Evolutionary conservation across 1,284 basidiomycete genomes (phyloP).

Genomic region (Melanopsichium pennsylvanicum): DNA sequence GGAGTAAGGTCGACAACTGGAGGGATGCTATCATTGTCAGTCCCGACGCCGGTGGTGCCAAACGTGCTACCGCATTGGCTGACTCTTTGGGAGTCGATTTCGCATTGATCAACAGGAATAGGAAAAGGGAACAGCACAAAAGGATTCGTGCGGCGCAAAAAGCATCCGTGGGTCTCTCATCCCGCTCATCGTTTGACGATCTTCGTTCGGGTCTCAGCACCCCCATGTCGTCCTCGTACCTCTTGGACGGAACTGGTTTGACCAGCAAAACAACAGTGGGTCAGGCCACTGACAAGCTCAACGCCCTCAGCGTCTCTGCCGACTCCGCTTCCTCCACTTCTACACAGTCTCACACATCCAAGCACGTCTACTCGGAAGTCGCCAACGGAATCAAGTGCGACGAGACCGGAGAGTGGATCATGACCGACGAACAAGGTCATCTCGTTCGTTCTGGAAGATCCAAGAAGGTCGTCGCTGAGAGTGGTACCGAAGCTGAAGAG

Average conservation of each 20-base stretch:
- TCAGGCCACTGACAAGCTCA: conserved; percentile 37
- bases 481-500: conserved; percentile 19
- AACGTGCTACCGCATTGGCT: conserved; percentile 91
- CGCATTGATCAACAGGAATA: conserved; percentile 92
- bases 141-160: conserved; percentile 49
- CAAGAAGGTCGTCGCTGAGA: conserved; percentile 18
- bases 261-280: conserved; percentile 20
- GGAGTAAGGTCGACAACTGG: conserved; percentile 85
- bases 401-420: conserved; percentile 65
- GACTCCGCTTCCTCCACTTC: conserved; percentile 19
- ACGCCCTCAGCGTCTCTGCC: conserved; percentile 27
- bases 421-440: conserved; percentile 59
- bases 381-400: conserved; percentile 66
- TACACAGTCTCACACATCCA: conserved; percentile 13
- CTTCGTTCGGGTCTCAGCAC: conserved; percentile 50
- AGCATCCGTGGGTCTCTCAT: conserved; percentile 34
- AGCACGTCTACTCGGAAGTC: conserved; percentile 48
- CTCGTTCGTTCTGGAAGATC: conserved; percentile 52
- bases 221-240: conserved; percentile 51
- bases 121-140: conserved; percentile 59
- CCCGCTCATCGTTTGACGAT: conserved; percentile 43
- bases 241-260: conserved; percentile 44
- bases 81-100: conserved; percentile 96
- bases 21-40: conserved; percentile 89
- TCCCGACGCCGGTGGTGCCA: conserved; percentile 97